These are phyloP conservation scores for Arthrobotrys iridis DNA, from an alignment of 2,329 filamentous ascomycete species.

Conservation along the genomic window DNA sequence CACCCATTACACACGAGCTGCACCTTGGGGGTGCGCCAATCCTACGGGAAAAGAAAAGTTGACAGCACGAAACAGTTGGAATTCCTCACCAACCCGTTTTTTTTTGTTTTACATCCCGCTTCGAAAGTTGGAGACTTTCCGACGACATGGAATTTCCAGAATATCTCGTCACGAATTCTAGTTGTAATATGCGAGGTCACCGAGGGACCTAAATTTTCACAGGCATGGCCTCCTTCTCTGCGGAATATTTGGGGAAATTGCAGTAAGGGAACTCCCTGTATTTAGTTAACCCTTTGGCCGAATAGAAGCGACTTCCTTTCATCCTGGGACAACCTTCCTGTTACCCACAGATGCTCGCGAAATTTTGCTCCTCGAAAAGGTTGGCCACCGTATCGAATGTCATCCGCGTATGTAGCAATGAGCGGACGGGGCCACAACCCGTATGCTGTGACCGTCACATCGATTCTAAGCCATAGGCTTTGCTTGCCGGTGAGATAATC, in stretches of 20 bases:
- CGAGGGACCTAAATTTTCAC: neutral
- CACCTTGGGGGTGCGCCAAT: slow-evolving; percentile 26
- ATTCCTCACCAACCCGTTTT: neutral
- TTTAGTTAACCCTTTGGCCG: slow-evolving; percentile 40
- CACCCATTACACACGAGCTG: slow-evolving; percentile 27
- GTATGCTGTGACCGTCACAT: slow-evolving; percentile 21
- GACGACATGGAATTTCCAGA: slow-evolving; percentile 20
- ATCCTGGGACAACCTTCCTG: slow-evolving; percentile 50
- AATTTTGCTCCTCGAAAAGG: slow-evolving; percentile 16
- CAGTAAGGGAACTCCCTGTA: slow-evolving; percentile 45
- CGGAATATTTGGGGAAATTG: slow-evolving; percentile 53
- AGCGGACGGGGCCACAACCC: neutral
- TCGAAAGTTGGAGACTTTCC: slow-evolving; percentile 27
- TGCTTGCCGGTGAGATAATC: slow-evolving; percentile 33
- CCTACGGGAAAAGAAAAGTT: slow-evolving; percentile 24
- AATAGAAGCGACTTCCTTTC: slow-evolving; percentile 43
- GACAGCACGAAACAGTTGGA: slow-evolving; percentile 21
- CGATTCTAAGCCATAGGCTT: slow-evolving; percentile 17
- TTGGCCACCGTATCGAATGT: slow-evolving; percentile 21
- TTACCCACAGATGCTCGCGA: slow-evolving; percentile 31
- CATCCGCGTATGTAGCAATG: slow-evolving; percentile 18
- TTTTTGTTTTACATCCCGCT: slow-evolving; percentile 31
- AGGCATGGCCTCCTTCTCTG: slow-evolving; percentile 36
- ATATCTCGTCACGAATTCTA: slow-evolving; percentile 21
- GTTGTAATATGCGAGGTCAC: slow-evolving; percentile 26